Percentiles rank a stretch among this genome's conserved stretches.
These are phyloP conservation scores for Cavenderia fasciculata DNA, from an alignment of 78 protist genomes.

Conservation along the genomic window DNA sequence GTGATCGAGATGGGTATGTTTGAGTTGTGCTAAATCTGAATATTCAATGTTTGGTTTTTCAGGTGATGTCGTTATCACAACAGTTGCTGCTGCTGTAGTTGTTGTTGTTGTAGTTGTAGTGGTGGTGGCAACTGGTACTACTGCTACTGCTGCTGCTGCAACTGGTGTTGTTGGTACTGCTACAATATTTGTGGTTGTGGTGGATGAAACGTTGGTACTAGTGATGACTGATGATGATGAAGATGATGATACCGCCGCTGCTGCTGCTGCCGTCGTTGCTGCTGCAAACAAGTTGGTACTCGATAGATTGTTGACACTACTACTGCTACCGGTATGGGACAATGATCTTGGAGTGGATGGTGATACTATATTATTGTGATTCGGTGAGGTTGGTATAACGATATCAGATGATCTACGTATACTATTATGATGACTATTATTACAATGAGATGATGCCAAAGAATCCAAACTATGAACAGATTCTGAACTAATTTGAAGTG, in stretches of 20 bases:
- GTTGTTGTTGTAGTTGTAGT: constrained; percentile 7
- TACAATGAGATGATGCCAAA: too few species aligned
- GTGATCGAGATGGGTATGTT: constrained; percentile 51
- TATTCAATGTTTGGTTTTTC: neutral
- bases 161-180: neutral
- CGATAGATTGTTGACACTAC: neutral
- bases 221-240: neutral
- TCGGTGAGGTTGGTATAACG: too few species aligned
- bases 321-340: too few species aligned
- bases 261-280: neutral
- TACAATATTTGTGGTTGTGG: neutral
- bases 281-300: neutral
- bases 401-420: too few species aligned
- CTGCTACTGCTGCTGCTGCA: neutral
- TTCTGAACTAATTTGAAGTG: too few species aligned
- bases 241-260: neutral
- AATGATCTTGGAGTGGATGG: too few species aligned
- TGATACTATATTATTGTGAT: too few species aligned
- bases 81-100: constrained; percentile 14
- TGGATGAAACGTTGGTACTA: neutral
- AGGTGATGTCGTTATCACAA: neutral
- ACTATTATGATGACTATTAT: too few species aligned
- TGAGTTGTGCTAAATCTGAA: constrained; percentile 50
- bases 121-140: neutral
- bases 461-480: too few species aligned